Evolutionary conservation across 441 rosid genomes (phyloP).

Genomic region (Populus tomentosa): DNA sequence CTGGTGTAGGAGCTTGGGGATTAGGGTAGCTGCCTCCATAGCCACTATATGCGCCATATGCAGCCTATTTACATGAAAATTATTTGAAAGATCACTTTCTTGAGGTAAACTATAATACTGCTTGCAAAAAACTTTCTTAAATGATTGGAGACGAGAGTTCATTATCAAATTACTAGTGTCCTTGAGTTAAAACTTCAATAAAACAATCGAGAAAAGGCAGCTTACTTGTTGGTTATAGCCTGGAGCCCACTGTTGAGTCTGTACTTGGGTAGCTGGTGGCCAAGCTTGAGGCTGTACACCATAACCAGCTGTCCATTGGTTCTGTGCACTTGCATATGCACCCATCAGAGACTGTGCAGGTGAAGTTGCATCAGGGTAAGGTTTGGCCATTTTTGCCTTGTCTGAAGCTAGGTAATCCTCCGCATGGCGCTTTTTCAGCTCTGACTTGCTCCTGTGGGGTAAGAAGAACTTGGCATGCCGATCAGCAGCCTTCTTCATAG

Average conservation of each 20-base stretch:
- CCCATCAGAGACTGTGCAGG: constrained; percentile 61
- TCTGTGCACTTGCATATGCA: constrained; percentile 66
- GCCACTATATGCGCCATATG: constrained; percentile 66
- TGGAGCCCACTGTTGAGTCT: constrained; percentile 37
- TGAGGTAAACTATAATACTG: background rate
- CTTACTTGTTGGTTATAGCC: too few species aligned
- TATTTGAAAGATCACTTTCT: background rate
- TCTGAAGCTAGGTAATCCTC: constrained; percentile 82
- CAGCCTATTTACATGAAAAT: constrained; percentile 43
- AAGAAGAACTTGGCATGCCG: constrained; percentile 75
- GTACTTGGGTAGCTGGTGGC: constrained; percentile 71
- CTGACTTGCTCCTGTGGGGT: constrained; percentile 63
- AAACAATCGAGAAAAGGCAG: background rate
- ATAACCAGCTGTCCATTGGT: constrained; percentile 85
- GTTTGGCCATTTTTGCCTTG: constrained; percentile 66
- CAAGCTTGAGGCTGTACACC: constrained; percentile 84
- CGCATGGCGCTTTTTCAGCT: constrained; percentile 74
- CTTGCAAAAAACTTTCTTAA: background rate
- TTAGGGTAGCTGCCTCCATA: constrained; percentile 62
- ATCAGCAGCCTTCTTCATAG: constrained; percentile 72
- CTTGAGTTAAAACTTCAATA: background rate
- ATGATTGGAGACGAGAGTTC: background rate
- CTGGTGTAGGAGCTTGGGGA: constrained; percentile 63
- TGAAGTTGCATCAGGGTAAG: constrained; percentile 49
- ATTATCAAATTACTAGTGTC: background rate